Evolutionary conservation across 2,329 filamentous ascomycete species (phyloP).

Genomic region (Plectosphaerella sp.): DNA sequence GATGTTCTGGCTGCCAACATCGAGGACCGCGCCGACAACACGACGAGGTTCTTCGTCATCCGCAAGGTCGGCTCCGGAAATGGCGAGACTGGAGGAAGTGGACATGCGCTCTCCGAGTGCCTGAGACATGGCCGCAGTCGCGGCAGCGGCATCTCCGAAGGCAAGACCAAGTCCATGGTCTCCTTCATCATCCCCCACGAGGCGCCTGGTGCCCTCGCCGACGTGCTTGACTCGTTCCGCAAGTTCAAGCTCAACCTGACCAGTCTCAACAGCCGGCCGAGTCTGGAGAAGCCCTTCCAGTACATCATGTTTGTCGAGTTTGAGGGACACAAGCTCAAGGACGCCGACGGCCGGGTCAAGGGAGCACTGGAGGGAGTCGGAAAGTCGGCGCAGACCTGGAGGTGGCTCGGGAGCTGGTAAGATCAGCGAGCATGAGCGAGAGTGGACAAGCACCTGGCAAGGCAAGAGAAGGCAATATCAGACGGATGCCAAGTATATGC

Average conservation of each 20-base stretch:
- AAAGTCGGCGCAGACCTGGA: conserved; percentile 54
- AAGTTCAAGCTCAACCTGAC: conserved; percentile 73
- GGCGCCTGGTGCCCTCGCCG: conserved; percentile 75
- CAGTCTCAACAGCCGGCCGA: conserved; percentile 84
- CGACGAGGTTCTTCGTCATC: conserved; percentile 74
- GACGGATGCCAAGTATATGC: no score
- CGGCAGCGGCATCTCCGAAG: neutral
- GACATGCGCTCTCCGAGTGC: neutral
- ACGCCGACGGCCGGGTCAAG: conserved; percentile 54
- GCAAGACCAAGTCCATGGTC: conserved; percentile 64
- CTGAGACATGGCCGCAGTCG: neutral
- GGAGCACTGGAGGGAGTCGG: conserved; percentile 55
- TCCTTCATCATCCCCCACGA: conserved; percentile 79
- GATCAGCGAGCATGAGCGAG: conserved; percentile 30
- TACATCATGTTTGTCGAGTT: conserved; percentile 97
- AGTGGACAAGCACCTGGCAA: no score
- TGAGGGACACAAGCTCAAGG: conserved; percentile 53
- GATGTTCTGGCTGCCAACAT: conserved; percentile 66
- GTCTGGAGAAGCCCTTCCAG: conserved; percentile 70
- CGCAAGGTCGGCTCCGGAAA: conserved; percentile 25
- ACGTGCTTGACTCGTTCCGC: conserved; percentile 76
- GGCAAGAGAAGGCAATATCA: no score
- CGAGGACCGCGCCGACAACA: conserved; percentile 71
- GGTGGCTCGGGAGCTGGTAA: conserved; percentile 69
- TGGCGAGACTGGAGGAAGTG: neutral